Evolutionary conservation across 192 early-diverging fungal species (phyloP).

Genomic region (Entophlyctis helioformis): DNA sequence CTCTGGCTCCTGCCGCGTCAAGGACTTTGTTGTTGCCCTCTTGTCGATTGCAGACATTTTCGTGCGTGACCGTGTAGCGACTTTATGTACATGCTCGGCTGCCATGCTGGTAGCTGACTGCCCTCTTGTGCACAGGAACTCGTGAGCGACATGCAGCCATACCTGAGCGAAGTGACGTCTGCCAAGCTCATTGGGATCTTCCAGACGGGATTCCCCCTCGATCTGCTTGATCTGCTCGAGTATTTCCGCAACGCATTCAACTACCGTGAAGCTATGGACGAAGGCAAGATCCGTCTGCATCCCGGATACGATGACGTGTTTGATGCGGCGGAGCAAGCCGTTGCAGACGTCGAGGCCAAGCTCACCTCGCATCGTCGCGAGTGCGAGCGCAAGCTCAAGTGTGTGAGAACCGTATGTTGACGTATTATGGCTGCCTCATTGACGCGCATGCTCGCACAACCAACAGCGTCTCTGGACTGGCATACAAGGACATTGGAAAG

Average conservation of each 20-base stretch:
- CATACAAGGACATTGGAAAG: slow-evolving; percentile 87
- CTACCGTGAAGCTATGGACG: slow-evolving; percentile 36
- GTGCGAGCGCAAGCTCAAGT: slow-evolving; percentile 50
- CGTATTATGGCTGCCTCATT: no score
- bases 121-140: slow-evolving; percentile 1
- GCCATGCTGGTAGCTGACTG: background rate
- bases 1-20: slow-evolving; percentile 67
- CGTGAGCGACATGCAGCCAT: slow-evolving; percentile 5
- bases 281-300: slow-evolving; percentile 45
- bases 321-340: slow-evolving; percentile 47
- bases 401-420: no score
- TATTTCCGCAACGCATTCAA: slow-evolving; percentile 73
- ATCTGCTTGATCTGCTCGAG: slow-evolving; percentile 45
- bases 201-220: slow-evolving; percentile 26
- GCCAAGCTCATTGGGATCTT: slow-evolving; percentile 35
- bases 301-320: slow-evolving; percentile 68
- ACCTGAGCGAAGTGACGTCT: slow-evolving; percentile 1
- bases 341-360: slow-evolving; percentile 50
- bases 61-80: slow-evolving; percentile 27
- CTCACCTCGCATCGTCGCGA: slow-evolving; percentile 60
- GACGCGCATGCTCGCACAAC: no score
- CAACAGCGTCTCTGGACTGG: no score
- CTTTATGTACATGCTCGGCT: slow-evolving; percentile 4
- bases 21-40: slow-evolving; percentile 69
- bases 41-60: slow-evolving; percentile 36